Evolutionary conservation across 805 yeast genomes (phyloP), one percentile per base, ranked within the genome.

Genomic region (Candida golubevii): DNA sequence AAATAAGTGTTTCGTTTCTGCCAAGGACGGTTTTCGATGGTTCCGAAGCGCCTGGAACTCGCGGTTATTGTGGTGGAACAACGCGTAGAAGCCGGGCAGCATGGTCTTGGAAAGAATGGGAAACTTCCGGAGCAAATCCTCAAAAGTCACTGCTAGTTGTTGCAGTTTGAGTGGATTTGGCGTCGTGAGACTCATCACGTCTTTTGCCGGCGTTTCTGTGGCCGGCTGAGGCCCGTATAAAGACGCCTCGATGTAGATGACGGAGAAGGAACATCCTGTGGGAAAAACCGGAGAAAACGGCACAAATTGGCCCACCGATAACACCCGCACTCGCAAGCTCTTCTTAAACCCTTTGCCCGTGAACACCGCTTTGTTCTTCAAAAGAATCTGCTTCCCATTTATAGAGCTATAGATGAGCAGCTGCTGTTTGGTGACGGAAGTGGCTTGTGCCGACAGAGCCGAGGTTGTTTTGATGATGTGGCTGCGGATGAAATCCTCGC

Each of bases 241-340:
- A 13, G 52, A 33, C 38, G 68, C 72, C 36, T 81, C 83, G 7
- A 87, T 74, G 48, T 73, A 70, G 36, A 84, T 67, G 2, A 85
- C 48, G 60, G 83, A 73, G 56, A 83, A 80, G 45, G 67, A 63
- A 36, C 77, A 65, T 0, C 82, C 83, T 39, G 72, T 72, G 7
- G 82, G 79, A 36, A 83, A 71, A 60, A 81, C 83, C 36, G 76
- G 78, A 44, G 80, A 75, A 55, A 81, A 83, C 13, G 79, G 75
- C 10, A 66, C 61, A 51, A 83, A 71, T 33, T 82, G 69, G 31
- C 69, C 74, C 31, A 76, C 70, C 6, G 66, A 59, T 2, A 67
- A 28, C 7, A 86, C 75, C 42, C 61, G 66, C 14, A 77, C 60
- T 35, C 68, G 63, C 35, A 74, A 60, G 35, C 76, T 68, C 38